Evolutionary conservation across 73 alveolate species (phyloP).

Genomic region (Stentor roeselii): DNA sequence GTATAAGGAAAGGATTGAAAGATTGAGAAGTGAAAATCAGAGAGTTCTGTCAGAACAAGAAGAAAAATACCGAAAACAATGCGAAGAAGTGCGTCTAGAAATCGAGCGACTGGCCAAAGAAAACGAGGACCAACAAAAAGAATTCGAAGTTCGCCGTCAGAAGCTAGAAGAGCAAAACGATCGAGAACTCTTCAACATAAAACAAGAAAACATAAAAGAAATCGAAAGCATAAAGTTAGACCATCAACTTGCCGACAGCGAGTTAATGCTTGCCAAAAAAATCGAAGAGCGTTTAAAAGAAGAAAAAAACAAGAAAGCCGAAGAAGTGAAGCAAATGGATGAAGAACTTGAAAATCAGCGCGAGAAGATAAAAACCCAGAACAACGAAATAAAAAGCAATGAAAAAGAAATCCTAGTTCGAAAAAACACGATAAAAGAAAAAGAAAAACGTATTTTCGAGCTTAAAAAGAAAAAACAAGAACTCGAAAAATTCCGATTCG

Average conservation of each 20-base stretch:
- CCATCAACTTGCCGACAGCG: slow-evolving; percentile 76
- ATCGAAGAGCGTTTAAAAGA: slow-evolving; percentile 41
- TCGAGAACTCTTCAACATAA: slow-evolving; percentile 66
- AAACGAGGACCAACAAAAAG: slow-evolving; percentile 28
- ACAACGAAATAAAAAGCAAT: slow-evolving; percentile 73
- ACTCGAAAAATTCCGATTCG: slow-evolving; percentile 96
- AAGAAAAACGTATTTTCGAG: slow-evolving; percentile 88
- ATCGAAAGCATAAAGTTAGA: slow-evolving; percentile 59
- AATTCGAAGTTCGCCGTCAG: slow-evolving; percentile 28
- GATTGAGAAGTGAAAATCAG: slow-evolving; percentile 18
- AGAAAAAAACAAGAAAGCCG: slow-evolving; percentile 48
- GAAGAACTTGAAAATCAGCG: slow-evolving; percentile 55
- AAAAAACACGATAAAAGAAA: slow-evolving; percentile 93
- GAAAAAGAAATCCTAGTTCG: slow-evolving; percentile 84
- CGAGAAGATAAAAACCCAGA: slow-evolving; percentile 53
- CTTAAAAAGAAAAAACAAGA: slow-evolving; percentile 94
- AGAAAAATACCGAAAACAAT: slow-evolving; percentile 2
- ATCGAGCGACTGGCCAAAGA: slow-evolving; percentile 13
- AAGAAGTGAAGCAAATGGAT: slow-evolving; percentile 63
- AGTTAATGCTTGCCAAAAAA: slow-evolving; percentile 58
- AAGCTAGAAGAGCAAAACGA: slow-evolving; percentile 42
- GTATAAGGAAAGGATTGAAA: slow-evolving; percentile 15
- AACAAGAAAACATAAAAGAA: slow-evolving; percentile 66
- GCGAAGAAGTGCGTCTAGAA: slow-evolving; percentile 26
- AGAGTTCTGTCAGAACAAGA: slow-evolving; percentile 17